phyloP scores from a whole-genome alignment of 495 filamentous ascomycete species.

The Hyaloscypha hepaticicola region DNA sequence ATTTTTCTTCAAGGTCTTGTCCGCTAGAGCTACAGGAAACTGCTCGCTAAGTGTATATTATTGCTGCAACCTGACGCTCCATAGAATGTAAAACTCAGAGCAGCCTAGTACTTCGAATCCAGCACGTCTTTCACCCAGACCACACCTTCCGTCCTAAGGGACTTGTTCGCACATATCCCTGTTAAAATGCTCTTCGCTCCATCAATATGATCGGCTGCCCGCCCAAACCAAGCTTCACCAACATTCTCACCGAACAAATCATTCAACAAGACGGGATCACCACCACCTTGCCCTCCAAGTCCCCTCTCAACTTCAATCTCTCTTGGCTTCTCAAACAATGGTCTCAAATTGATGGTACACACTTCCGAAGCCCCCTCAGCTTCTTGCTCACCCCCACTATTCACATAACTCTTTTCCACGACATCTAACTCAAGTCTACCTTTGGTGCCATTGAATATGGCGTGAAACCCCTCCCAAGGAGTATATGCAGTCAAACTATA shows the following conservation, averaged over 20 bases:
- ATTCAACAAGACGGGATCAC: slow-evolving; percentile 44
- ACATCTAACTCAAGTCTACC: slow-evolving; percentile 48
- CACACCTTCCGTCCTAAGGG: slow-evolving; percentile 53
- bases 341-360: slow-evolving; percentile 38
- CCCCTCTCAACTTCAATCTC: slow-evolving; percentile 43
- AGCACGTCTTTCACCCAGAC: slow-evolving; percentile 46
- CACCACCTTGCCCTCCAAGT: slow-evolving; percentile 45
- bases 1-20: too few relatives aligned
- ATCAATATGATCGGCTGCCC: slow-evolving; percentile 50
- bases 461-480: slow-evolving; percentile 49
- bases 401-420: slow-evolving; percentile 50
- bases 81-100: too few relatives aligned
- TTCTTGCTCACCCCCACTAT: slow-evolving; percentile 45
- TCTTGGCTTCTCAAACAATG: slow-evolving; percentile 44
- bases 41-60: too few relatives aligned
- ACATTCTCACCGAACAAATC: slow-evolving; percentile 45
- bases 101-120: slow-evolving; percentile 26
- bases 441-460: slow-evolving; percentile 46
- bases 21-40: too few relatives aligned
- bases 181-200: slow-evolving; percentile 56
- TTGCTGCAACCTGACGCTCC: too few relatives aligned
- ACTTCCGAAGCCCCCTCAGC: slow-evolving; percentile 44
- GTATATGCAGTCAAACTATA: slow-evolving; percentile 49
- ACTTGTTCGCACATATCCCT: slow-evolving; percentile 56
- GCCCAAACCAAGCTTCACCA: slow-evolving; percentile 41